Conservation (phyloP, 139 green algal species). For the Limnomonas spitsbergensis region DNA sequence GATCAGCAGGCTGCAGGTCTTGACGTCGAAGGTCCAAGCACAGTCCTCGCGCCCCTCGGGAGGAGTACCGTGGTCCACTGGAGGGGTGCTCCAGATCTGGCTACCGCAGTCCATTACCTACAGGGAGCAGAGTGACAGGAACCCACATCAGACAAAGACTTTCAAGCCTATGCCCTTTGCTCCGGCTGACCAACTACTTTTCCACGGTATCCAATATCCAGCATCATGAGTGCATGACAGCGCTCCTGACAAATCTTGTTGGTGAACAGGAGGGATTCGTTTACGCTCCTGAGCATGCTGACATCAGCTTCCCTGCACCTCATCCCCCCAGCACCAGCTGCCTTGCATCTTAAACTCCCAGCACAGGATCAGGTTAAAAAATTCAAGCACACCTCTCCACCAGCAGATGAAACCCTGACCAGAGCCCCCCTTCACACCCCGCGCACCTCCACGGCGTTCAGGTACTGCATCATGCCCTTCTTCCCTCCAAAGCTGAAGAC, state of each 20-base stretch:
- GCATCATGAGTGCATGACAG: slow-evolving; percentile 36
- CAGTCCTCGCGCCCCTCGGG: slow-evolving; percentile 66
- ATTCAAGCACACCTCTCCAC: no score
- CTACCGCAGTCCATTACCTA: slow-evolving; percentile 73
- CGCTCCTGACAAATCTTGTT: slow-evolving; percentile 53
- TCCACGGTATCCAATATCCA: no score
- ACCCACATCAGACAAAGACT: neutral
- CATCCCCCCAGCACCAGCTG: no score
- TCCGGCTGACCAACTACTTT: no score
- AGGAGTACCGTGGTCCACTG: slow-evolving; percentile 38
- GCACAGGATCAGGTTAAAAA: no score
- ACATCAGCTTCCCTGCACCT: no score
- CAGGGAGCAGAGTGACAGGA: neutral
- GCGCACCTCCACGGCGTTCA: slow-evolving; percentile 63
- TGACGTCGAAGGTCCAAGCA: slow-evolving; percentile 77
- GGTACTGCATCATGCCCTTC: slow-evolving; percentile 73
- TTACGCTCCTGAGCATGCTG: no score
- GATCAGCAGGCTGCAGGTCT: slow-evolving; percentile 69
- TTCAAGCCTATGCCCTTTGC: neutral
- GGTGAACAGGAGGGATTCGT: slow-evolving; percentile 51
- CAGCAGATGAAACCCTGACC: neutral
- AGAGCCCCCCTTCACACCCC: neutral
- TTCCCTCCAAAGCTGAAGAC: slow-evolving; percentile 83
- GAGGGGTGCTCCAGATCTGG: slow-evolving; percentile 65
- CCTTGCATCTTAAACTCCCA: no score